Evolutionary conservation across 2,329 filamentous ascomycete species (phyloP).

Genomic region (Hirsutella minnesotensis): DNA sequence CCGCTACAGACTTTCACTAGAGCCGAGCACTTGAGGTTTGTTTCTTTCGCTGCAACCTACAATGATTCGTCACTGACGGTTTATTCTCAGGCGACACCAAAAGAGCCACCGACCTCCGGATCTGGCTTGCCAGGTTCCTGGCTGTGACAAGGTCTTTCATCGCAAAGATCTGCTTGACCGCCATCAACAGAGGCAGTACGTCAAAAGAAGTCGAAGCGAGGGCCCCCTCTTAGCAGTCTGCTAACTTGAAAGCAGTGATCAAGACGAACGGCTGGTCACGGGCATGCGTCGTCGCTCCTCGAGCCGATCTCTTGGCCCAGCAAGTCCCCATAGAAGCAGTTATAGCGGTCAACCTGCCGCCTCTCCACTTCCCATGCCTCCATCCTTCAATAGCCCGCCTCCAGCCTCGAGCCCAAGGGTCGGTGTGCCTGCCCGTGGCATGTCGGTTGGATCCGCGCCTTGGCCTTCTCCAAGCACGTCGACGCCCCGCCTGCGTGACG

Average conservation of each 20-base stretch:
- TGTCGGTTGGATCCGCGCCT: slow-evolving; percentile 7
- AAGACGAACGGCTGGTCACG: slow-evolving; percentile 4
- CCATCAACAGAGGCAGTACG: slow-evolving; percentile 32
- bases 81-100: slow-evolving; percentile 41
- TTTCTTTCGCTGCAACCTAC: not conserved
- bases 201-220: not conserved
- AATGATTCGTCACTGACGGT: slow-evolving; percentile 12
- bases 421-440: slow-evolving; percentile 4
- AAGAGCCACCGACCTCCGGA: slow-evolving; percentile 44
- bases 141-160: slow-evolving; percentile 46
- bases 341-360: slow-evolving; percentile 7
- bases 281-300: slow-evolving; percentile 2
- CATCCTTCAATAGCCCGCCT: slow-evolving; percentile 5
- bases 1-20: slow-evolving; percentile 43
- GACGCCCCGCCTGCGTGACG: slow-evolving; percentile 7
- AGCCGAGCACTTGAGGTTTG: slow-evolving; percentile 49
- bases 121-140: slow-evolving; percentile 36
- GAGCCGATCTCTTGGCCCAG: slow-evolving; percentile 8
- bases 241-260: slow-evolving; percentile 1
- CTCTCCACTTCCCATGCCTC: slow-evolving; percentile 10
- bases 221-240: not conserved
- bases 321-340: slow-evolving; percentile 7
- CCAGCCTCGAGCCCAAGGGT: slow-evolving; percentile 2
- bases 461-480: slow-evolving; percentile 12
- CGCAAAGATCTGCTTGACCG: slow-evolving; percentile 48